A percentile compares a stretch with the other conserved stretches of the same genome.
Conservation (phyloP, 352 stramenopile species). For the Thraustochytrium aureum region DNA sequence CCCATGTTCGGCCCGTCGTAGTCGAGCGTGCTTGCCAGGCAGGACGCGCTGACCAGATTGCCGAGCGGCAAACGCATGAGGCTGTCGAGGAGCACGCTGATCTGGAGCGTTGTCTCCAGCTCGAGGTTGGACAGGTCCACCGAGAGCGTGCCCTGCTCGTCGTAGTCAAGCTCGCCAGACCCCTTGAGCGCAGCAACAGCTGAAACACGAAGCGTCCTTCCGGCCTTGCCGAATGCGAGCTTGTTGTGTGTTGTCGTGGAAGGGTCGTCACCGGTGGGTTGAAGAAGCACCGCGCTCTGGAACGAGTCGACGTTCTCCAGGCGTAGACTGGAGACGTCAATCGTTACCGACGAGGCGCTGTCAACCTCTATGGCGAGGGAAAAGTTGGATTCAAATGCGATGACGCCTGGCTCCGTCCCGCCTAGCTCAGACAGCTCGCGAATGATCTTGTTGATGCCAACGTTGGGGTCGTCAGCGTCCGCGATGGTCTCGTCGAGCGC, state of each 20-base stretch:
- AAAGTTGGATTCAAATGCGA: neutral
- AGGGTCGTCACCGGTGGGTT: neutral
- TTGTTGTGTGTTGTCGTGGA: neutral
- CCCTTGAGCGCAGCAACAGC: neutral
- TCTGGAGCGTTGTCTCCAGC: neutral
- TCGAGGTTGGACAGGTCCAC: neutral
- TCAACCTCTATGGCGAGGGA: neutral
- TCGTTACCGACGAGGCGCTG: neutral
- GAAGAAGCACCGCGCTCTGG: neutral
- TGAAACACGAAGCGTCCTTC: neutral
- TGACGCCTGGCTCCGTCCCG: neutral
- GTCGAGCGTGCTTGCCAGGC: constrained; percentile 4
- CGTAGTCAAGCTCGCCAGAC: neutral
- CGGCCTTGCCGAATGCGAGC: neutral
- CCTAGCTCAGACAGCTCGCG: neutral
- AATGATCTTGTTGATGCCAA: constrained; percentile 22
- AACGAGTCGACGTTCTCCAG: neutral
- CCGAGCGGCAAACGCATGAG: neutral
- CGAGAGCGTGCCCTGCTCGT: neutral
- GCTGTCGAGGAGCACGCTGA: neutral
- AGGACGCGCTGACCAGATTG: neutral
- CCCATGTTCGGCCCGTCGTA: neutral
- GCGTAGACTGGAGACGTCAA: neutral
- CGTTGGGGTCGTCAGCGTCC: neutral
- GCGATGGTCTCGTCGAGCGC: neutral